These are phyloP conservation scores for Penicillium sp. DNA, from an alignment of 2,329 filamentous ascomycete genomes.

Conservation along the genomic window DNA sequence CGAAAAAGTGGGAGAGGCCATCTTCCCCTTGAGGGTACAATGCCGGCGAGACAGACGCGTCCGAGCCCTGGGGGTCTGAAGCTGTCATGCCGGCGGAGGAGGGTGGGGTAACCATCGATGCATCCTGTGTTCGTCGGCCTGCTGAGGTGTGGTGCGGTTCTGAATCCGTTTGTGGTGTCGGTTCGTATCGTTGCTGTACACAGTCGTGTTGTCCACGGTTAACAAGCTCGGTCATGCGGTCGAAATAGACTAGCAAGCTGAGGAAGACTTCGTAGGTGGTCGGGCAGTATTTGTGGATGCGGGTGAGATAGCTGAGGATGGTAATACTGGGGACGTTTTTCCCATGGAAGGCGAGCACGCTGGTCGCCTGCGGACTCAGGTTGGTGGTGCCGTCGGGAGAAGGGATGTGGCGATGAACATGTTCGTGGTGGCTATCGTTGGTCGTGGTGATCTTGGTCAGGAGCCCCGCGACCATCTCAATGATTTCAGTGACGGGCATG, in stretches of 20 bases:
- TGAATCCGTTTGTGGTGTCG: constrained; percentile 13
- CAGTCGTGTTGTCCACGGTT: constrained; percentile 72
- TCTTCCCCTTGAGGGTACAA: constrained; percentile 40
- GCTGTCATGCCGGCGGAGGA: constrained; percentile 32
- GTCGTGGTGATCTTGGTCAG: constrained; percentile 96
- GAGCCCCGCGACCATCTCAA: constrained; percentile 96
- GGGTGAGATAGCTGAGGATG: constrained; percentile 87
- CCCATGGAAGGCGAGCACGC: constrained; percentile 89
- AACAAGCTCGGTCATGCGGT: constrained; percentile 95
- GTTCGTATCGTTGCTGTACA: constrained; percentile 35
- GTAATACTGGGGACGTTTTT: constrained; percentile 98
- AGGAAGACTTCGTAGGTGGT: constrained; percentile 98
- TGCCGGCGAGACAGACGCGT: constrained; percentile 32
- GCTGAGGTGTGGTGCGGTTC: constrained; percentile 19
- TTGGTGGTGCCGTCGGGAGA: constrained; percentile 55
- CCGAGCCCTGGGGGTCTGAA: constrained; percentile 31
- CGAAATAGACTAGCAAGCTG: constrained; percentile 92
- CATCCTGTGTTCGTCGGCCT: constrained; percentile 18
- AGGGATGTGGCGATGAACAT: constrained; percentile 69
- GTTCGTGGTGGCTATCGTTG: constrained; percentile 90
- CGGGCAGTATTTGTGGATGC: constrained; percentile 98
- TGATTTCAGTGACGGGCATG: constrained; percentile 95
- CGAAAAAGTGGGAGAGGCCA: constrained; percentile 68
- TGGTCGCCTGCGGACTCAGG: constrained; percentile 60
- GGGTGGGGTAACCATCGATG: constrained; percentile 36